A percentile compares a stretch with the other conserved stretches of the same genome.
Conservation (phyloP, 192 early-diverging fungal species). For the Backusella westeae region DNA sequence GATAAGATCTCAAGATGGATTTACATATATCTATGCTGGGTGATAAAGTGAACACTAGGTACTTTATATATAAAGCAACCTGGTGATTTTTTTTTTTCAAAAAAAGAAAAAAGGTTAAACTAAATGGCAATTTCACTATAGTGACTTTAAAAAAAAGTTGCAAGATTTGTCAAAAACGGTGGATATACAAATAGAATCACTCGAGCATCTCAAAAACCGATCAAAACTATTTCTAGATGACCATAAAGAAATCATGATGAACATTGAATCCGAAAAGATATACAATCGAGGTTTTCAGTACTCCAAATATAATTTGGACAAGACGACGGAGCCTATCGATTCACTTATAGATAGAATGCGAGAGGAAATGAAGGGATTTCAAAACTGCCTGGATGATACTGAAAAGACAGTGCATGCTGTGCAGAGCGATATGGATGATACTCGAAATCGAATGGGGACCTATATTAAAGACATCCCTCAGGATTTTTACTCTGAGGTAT, state of each 20-base stretch:
- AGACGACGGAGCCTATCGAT: background rate
- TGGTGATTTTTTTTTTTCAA: background rate
- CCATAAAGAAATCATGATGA: background rate
- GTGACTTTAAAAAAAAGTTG: background rate
- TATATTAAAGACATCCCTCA: constrained; percentile 33
- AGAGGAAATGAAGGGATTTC: constrained; percentile 11
- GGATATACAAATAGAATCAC: background rate
- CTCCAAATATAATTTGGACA: background rate
- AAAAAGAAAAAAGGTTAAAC: background rate
- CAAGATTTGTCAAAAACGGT: background rate
- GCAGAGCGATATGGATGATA: constrained; percentile 25
- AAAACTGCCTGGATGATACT: constrained; percentile 8
- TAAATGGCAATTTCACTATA: background rate
- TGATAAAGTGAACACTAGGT: background rate
- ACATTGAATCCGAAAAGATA: constrained; percentile 4
- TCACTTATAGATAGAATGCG: background rate
- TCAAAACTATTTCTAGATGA: background rate
- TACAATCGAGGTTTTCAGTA: constrained; percentile 9
- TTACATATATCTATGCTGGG: background rate
- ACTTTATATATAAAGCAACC: background rate
- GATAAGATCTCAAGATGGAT: background rate
- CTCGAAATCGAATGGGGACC: constrained; percentile 14
- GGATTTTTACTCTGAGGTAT: constrained; percentile 26
- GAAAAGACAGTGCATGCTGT: constrained; percentile 21
- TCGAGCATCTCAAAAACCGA: background rate